Base-by-base conservation (phyloP, 75 land plant genomes). In the Isoetes taiwanensis region DNA sequence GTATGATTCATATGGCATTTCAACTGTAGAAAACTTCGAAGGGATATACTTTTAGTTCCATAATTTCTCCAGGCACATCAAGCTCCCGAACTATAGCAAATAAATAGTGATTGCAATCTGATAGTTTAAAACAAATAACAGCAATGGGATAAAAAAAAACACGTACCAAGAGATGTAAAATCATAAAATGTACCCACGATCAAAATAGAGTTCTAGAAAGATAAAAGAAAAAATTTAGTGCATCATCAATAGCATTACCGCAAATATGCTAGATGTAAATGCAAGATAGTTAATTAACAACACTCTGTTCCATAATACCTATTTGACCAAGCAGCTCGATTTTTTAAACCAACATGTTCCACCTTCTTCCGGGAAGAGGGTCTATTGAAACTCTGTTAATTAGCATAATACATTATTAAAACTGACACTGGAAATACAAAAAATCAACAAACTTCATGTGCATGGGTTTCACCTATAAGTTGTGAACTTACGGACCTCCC, bases 1-100 rank as follows among this genome's bases (percentile, higher is more conserved):
- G 75, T 94, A 94, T 19, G 99, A 82, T 56, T 94, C 99, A 64
- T 94, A 85, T 39, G 86, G 96, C 96, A 94, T 94, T 68, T 89
- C 99, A 62, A 94, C 96, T 10, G 96, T 76, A 32, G 90, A 85
- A 72, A 94, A 94, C 55, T 94, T n/a, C 99, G 62, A 94, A 94
- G 8, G 96, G 96, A 60, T 85, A 94, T 26, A 80, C 74, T 71
- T 94, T 94, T 32, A 71, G 78, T 55, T 94, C 96, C 66, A 77
- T 65, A 54, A 94, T 77, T 42, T 84, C 96, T 35, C 99, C 99
- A 43, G 96, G 99, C 55, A 94, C 82, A 80, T 94, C 96, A 34
- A 94, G 67, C 62, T 94, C 99, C 54, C 96, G 80, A 31, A 94
- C 96, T 94, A 76, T 67, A 78, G n/a, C n/a, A n/a, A n/a, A n/a